Evolutionary conservation across 352 stramenopile species (phyloP).

Genomic region (Phytophthora lateralis): DNA sequence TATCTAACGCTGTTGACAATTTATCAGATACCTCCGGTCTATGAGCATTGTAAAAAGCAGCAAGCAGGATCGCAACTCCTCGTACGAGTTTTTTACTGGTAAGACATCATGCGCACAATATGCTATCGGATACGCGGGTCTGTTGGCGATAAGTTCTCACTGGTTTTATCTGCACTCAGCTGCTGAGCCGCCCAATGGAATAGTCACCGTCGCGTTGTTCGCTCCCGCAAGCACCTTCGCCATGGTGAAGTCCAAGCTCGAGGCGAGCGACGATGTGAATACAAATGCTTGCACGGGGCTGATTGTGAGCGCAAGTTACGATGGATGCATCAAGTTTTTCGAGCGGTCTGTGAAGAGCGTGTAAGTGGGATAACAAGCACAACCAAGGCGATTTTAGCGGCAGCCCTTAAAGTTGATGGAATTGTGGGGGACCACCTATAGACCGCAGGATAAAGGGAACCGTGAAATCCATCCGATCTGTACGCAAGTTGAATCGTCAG

Average conservation of each 20-base stretch:
- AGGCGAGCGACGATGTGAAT: conserved; percentile 61
- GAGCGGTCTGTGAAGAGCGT: conserved; percentile 51
- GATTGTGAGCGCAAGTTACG: conserved; percentile 85
- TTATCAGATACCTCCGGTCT: conserved; percentile 42
- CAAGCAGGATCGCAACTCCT: conserved; percentile 82
- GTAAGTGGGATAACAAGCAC: conserved; percentile 19
- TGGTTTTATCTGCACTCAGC: conserved; percentile 31
- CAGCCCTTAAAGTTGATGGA: not conserved
- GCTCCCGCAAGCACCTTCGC: conserved; percentile 79
- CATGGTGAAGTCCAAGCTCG: conserved; percentile 79
- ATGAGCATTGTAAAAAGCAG: conserved; percentile 70
- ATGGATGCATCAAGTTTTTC: conserved; percentile 87
- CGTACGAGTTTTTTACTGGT: conserved; percentile 85
- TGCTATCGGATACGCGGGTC: not conserved
- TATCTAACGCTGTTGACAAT: conserved; percentile 4
- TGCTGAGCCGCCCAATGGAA: conserved; percentile 68
- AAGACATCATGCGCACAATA: conserved; percentile 8
- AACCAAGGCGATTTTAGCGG: not conserved
- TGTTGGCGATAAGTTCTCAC: not conserved
- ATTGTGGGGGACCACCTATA: not conserved
- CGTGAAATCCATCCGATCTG: not conserved
- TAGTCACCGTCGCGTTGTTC: conserved; percentile 84
- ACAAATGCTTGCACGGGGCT: conserved; percentile 77
- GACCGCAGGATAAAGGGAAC: not conserved
- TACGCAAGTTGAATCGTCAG: no score